These are phyloP conservation scores for Pythium rhizo-oryzae DNA, from an alignment of 352 stramenopile genomes.

Conservation along the genomic window DNA sequence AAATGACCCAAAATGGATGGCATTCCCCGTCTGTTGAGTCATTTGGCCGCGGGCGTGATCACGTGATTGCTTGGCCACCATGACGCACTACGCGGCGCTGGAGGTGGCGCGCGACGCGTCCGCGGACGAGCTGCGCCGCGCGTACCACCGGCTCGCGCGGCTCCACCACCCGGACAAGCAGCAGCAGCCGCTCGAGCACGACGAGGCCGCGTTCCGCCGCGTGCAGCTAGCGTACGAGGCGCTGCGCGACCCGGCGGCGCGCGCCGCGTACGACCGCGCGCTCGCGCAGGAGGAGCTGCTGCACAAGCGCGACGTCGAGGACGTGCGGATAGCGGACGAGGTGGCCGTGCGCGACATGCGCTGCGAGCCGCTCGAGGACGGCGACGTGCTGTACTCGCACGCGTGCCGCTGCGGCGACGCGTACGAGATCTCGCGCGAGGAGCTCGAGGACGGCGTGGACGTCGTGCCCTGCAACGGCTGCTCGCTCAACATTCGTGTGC, in stretches of 20 bases:
- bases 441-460: constrained; percentile 66
- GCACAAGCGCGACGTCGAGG: constrained; percentile 41
- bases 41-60: constrained; percentile 6
- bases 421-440: constrained; percentile 68
- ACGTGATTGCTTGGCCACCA: constrained; percentile 2
- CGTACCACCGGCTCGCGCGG: constrained; percentile 68
- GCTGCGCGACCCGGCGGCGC: constrained; percentile 43
- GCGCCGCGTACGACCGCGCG: constrained; percentile 58
- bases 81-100: constrained; percentile 52
- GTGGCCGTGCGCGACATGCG: constrained; percentile 51
- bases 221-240: constrained; percentile 76
- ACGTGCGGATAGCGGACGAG: constrained; percentile 69
- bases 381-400: constrained; percentile 61
- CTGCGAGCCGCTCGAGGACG: constrained; percentile 38
- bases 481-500: constrained; percentile 78
- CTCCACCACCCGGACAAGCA: constrained; percentile 73
- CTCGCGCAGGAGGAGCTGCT: constrained; percentile 40
- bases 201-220: constrained; percentile 43
- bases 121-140: constrained; percentile 62
- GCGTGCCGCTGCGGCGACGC: constrained; percentile 71
- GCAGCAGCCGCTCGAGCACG: not conserved
- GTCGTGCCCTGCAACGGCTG: constrained; percentile 80
- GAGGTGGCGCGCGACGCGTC: constrained; percentile 46
- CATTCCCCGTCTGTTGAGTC: constrained; percentile 12
- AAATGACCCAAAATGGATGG: constrained; percentile 11